A percentile compares a stretch with the other conserved stretches of the same genome.
Evolutionary conservation across 345 rosid species (phyloP).

Genomic region (Microcos paniculata): DNA sequence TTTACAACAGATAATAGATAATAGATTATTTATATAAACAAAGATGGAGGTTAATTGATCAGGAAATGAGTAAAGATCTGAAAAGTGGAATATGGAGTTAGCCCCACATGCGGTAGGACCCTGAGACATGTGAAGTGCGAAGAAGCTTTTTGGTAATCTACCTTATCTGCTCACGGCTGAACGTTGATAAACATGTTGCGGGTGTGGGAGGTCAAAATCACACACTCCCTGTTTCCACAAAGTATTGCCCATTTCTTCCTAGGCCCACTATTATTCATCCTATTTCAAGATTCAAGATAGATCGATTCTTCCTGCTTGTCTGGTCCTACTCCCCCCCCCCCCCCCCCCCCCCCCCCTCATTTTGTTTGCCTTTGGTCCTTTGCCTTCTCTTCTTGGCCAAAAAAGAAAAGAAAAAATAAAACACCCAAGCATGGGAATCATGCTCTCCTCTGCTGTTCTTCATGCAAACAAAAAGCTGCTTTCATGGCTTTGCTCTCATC

Average conservation of each 20-base stretch:
- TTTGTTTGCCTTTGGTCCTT: neutral
- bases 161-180: slow-evolving; percentile 7
- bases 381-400: neutral
- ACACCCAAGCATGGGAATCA: neutral
- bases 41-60: too few species aligned
- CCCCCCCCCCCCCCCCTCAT: neutral
- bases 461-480: neutral
- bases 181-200: neutral
- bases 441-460: neutral
- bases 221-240: neutral
- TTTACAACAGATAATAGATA: too few species aligned
- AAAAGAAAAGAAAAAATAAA: too few species aligned
- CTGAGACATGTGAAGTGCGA: slow-evolving; percentile 1
- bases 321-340: neutral
- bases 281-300: neutral
- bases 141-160: neutral
- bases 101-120: slow-evolving; percentile 1
- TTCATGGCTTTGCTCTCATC: neutral
- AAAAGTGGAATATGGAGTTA: too few species aligned
- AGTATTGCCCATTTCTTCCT: neutral
- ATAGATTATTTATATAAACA: too few species aligned
- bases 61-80: too few species aligned
- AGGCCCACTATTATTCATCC: neutral
- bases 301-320: neutral
- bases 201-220: neutral